Base-by-base conservation (phyloP, 208 protist species). In the Trypanosoma scelopori region DNA sequence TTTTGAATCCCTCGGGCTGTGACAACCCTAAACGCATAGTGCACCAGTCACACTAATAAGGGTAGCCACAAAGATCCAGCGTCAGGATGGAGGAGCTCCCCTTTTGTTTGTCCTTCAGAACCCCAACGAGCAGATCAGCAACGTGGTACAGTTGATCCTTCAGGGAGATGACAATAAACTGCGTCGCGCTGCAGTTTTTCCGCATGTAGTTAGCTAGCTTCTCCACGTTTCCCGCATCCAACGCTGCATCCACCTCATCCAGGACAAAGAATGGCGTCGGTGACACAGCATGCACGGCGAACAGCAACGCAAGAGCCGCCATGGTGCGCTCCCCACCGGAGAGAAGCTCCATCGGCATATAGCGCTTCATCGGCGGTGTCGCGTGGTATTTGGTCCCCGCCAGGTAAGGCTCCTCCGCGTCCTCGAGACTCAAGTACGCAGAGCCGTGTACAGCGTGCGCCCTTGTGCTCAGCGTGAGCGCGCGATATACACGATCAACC, bases 281-380 rank as follows among this genome's bases (percentile, higher is more conserved):
- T n/a, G 78, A 84, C 5, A 92, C 91, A 5, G 82, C 88, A 72
- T 99, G 96, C 51, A 99, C 96, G 39, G 98, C 89, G 82, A 99
- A 99, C 7, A 99, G 74, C 7, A 99, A 83, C 30, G 98, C 98
- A 35, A 99, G 81, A 0, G 98, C 98, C 1, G 98, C 98, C 72
- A 99, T 95, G 6, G 98, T 99, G 58, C 98, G 97, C 81, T 99
- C 98, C 13, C 99, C 98, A 61, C 99, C 99, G 28, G 94, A 98
- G 12, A 99, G 87, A 66, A 98, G 82, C 52, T 99, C 97, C 87
- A 99, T 99, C 25, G 96, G 93, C 77, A 95, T 95, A 72, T 98
- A 99, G 30, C 95, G 89, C 90, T 99, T 99, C 37, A 92, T 74
- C 13, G 99, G 98, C 11, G 98, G 98, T 47, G 98, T 99, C 32